phyloP scores from a whole-genome alignment of 768 basidiomycete species.

The Macrolepiota albuminosa region DNA sequence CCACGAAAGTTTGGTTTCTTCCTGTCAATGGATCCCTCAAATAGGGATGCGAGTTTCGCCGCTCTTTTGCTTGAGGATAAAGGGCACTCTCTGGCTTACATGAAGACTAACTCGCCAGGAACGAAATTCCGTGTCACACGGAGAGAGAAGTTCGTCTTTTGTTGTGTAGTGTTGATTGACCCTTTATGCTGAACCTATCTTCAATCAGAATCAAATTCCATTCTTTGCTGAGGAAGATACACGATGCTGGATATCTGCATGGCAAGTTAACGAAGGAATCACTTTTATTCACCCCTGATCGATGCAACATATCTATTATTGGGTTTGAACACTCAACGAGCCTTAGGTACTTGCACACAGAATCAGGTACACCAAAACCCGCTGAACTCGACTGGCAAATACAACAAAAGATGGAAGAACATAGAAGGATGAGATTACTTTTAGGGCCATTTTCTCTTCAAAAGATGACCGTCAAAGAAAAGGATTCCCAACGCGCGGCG shows the following conservation, averaged over 20 bases:
- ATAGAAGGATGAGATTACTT: neutral
- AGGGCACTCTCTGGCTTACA: neutral
- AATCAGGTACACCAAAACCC: neutral
- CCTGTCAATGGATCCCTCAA: neutral
- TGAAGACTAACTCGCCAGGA: neutral
- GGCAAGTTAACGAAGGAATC: neutral
- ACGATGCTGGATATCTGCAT: slow-evolving; percentile 1
- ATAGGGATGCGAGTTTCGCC: neutral
- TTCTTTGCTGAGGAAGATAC: neutral
- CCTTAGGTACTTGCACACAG: neutral
- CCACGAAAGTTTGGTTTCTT: neutral
- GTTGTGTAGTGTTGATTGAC: no score
- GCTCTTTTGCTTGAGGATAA: neutral
- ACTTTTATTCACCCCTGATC: neutral
- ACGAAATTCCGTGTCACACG: neutral
- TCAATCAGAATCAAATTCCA: neutral
- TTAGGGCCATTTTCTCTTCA: neutral
- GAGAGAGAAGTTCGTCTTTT: neutral
- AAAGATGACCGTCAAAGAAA: neutral
- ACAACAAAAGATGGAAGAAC: neutral
- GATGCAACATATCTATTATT: neutral
- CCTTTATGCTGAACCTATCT: neutral
- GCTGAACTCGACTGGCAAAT: neutral
- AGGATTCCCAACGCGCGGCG: neutral
- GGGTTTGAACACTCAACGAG: neutral